Evolutionary conservation across 805 yeast genomes (phyloP), one percentile per base, ranked within the genome.

Genomic region (Starmera amethionina): DNA sequence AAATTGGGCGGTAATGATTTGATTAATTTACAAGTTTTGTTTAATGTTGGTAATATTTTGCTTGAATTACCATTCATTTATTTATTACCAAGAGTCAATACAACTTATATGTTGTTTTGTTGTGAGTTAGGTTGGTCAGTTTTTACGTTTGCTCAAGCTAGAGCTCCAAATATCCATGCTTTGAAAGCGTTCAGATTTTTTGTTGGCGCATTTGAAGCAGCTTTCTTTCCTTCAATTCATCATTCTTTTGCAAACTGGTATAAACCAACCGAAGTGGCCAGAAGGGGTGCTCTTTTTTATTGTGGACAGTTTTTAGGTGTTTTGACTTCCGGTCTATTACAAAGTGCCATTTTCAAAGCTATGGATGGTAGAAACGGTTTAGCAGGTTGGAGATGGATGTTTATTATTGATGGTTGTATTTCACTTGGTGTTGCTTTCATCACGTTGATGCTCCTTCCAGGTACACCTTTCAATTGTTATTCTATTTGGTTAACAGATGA

Each of bases 41-140:
- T 75, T 51, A 68, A 66, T 36, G 75, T 79, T 18, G 88, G 84
- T 39, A 64, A 73, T 35, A 72, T 75, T 37, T 64, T 82, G 4
- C 73, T 79, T 50, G 82, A 79, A 56, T 54, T 81, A 38, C 88
- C 88, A 1, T 77, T 77, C 63, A 67, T 77, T 65, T 78, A 73
- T 51, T 50, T 78, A 12, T 60, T 82, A 36, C 75, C 77, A 35
- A 67, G 77, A 30, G 60, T 64, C 30, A 79, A 83, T 6, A 60
- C 79, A 42, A 76, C 73, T 44, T 41, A 54, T 10, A 48, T 59
- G 62, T 65, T 55, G 32, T 82, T 82, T 4, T 42, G 60, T 3
- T 63, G 74, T 58, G 89, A 81, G 51, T 49, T 81, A 34, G 64
- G 72, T 32, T 82, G 89, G 90, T 71, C 83, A 0, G 60, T 79